Percentiles rank a stretch among this genome's conserved stretches.
These are phyloP conservation scores for Malus fusca DNA, from an alignment of 306 rosid species.

Conservation along the genomic window DNA sequence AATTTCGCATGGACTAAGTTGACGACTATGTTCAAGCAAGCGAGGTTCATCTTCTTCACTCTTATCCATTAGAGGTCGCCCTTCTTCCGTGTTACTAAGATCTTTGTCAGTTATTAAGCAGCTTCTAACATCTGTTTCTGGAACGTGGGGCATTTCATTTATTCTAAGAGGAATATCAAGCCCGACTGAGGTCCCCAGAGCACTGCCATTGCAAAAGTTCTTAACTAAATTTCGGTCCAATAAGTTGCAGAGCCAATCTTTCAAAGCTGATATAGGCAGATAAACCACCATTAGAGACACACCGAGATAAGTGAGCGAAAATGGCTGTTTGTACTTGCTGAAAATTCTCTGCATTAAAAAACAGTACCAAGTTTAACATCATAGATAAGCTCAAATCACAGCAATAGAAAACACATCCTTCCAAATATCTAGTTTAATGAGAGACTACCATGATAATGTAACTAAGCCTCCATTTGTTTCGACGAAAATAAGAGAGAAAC, in stretches of 20 bases:
- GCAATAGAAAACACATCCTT: not conserved
- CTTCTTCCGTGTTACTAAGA: constrained; percentile 51
- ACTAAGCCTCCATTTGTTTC: not conserved
- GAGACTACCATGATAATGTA: not conserved
- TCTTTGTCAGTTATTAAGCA: constrained; percentile 35
- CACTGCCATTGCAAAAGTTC: constrained; percentile 13
- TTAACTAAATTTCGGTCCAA: constrained; percentile 9
- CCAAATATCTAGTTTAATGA: not conserved
- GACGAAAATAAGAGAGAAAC: not conserved
- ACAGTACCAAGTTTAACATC: not conserved
- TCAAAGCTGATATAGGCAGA: constrained; percentile 49
- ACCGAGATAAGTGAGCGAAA: constrained; percentile 63
- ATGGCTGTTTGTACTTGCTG: constrained; percentile 55
- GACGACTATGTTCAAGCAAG: constrained; percentile 24
- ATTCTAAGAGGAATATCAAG: constrained; percentile 25
- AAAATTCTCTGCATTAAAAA: constrained; percentile 61
- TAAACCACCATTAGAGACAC: constrained; percentile 53
- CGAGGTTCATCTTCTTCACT: constrained; percentile 28
- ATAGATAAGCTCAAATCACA: not conserved
- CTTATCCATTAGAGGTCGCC: constrained; percentile 13
- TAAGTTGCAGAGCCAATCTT: constrained; percentile 35
- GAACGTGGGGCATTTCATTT: constrained; percentile 16
- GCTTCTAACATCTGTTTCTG: constrained; percentile 11
- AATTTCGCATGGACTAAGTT: constrained; percentile 42
- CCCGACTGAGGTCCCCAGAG: constrained; percentile 15